Base-by-base conservation (phyloP, 176 grass and related monocot species). In the Eremochloa ophiuroides region DNA sequence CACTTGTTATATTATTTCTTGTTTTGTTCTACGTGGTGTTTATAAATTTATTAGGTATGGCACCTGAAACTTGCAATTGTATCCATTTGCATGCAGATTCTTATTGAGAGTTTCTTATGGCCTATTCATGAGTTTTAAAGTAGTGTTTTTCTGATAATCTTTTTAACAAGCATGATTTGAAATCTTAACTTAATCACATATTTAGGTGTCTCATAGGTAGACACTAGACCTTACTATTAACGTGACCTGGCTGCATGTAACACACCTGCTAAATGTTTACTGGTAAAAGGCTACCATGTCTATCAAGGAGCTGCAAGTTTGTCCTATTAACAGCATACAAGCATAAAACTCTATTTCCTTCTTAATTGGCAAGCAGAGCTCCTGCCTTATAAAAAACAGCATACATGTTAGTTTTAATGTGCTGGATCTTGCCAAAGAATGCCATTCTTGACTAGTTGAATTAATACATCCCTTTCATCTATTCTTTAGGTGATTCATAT, bases 401-500 rank as follows among this genome's bases (percentile, higher is more conserved):
- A 23, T 71, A 66, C 30, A 48, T 47, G 43, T 38, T 63, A 25
- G 4, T 55, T 40, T 15, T 53, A 1, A 25, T 55, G 68, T 61
- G 18, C 68, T 55, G 33, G 1, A 46, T 6, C 55, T 86, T 65
- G 43, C 77, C 76, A 69, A 55, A 53, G 47, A 70, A 69, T 55
- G 30, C 22, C 42, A 31, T 39, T 12, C 31, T 63, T 62, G 14
- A 68, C 48, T 23, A 43, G 20, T 81, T 12, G 20, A 69, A 70
- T 79, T 79, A 73, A 87, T 81, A 69, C 73, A 76, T 51, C 25
- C 62, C 65, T 82, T 80, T 55, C 38, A 48, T 84, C n/a, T 84
- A 33, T 64, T 85, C 33, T 93, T 40, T 85, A 98, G 92, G 92
- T 68, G 90, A 88, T 74, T 80, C 84, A 77, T 83, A 72, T 74